These are phyloP conservation scores for Fereydounia khargensis DNA, from an alignment of 1,284 basidiomycete species.

Conservation along the genomic window DNA sequence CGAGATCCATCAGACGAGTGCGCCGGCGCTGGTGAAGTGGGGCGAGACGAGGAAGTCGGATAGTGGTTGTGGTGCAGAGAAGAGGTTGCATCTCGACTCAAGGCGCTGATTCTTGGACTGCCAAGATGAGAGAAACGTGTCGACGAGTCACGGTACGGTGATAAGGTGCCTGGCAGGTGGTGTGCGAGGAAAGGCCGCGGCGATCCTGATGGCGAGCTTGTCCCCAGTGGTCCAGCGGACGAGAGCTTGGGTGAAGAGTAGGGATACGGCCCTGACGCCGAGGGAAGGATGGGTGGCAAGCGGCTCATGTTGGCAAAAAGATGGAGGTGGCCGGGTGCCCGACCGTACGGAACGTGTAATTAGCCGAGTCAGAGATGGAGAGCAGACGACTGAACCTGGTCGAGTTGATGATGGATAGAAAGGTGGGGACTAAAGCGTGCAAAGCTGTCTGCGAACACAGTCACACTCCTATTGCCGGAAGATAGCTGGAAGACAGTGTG, in stretches of 20 bases:
- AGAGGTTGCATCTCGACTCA: constrained; percentile 47
- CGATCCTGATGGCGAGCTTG: constrained; percentile 40
- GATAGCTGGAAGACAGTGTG: too few relatives aligned
- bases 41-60: constrained; percentile 46
- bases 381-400: too few relatives aligned
- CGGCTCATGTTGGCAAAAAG: constrained; percentile 26
- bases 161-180: constrained; percentile 42
- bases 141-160: constrained; percentile 50
- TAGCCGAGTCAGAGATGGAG: too few relatives aligned
- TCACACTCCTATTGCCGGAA: too few relatives aligned
- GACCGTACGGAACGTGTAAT: too few relatives aligned
- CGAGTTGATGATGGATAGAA: not conserved
- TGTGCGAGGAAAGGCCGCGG: constrained; percentile 39
- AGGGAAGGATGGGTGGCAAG: constrained; percentile 29
- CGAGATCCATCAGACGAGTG: constrained; percentile 18
- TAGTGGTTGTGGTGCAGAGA: constrained; percentile 34
- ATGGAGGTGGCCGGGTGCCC: not conserved
- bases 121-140: constrained; percentile 41
- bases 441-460: too few relatives aligned
- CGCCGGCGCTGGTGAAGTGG: constrained; percentile 31
- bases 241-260: constrained; percentile 32
- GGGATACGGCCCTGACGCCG: constrained; percentile 14
- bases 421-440: too few relatives aligned
- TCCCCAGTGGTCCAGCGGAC: constrained; percentile 21
- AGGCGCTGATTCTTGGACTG: constrained; percentile 46